Percentiles rank a stretch among this genome's conserved stretches.
Evolutionary conservation across 768 basidiomycete genomes (phyloP).

Genomic region (Suillus placidus): DNA sequence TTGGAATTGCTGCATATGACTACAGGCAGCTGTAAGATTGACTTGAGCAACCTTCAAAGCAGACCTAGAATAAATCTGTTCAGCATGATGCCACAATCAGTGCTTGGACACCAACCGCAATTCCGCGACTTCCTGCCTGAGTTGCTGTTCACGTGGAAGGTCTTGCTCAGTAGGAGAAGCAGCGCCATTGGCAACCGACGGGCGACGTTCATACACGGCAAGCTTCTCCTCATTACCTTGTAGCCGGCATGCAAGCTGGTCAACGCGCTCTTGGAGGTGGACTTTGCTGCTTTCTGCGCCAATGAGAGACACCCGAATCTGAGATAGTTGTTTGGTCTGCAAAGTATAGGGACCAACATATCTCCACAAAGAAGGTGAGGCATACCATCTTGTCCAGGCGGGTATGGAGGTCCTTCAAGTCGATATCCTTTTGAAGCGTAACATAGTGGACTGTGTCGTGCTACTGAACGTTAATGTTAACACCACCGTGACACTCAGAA

Average conservation of each 20-base stretch:
- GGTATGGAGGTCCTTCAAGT: slow-evolving; percentile 71
- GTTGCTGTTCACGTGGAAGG: slow-evolving; percentile 71
- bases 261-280: slow-evolving; percentile 69
- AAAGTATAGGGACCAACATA: slow-evolving; percentile 14
- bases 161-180: slow-evolving; percentile 44
- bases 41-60: slow-evolving; percentile 77
- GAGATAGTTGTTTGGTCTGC: slow-evolving; percentile 65
- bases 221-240: slow-evolving; percentile 85
- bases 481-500: slow-evolving; percentile 30
- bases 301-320: slow-evolving; percentile 68
- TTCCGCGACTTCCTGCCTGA: slow-evolving; percentile 84
- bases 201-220: slow-evolving; percentile 79
- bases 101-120: slow-evolving; percentile 55
- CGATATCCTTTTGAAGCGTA: slow-evolving; percentile 78
- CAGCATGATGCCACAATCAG: neutral
- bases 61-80: slow-evolving; percentile 45
- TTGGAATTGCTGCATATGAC: slow-evolving; percentile 82
- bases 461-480: too few relatives aligned
- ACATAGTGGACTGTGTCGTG: slow-evolving; percentile 71
- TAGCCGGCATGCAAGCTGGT: slow-evolving; percentile 52
- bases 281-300: slow-evolving; percentile 78
- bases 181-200: slow-evolving; percentile 34
- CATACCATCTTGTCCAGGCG: slow-evolving; percentile 73
- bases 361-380: slow-evolving; percentile 5
- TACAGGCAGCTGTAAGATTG: slow-evolving; percentile 69